Base-by-base conservation (phyloP, 306 rosid genomes). In the Castanospermum australe region DNA sequence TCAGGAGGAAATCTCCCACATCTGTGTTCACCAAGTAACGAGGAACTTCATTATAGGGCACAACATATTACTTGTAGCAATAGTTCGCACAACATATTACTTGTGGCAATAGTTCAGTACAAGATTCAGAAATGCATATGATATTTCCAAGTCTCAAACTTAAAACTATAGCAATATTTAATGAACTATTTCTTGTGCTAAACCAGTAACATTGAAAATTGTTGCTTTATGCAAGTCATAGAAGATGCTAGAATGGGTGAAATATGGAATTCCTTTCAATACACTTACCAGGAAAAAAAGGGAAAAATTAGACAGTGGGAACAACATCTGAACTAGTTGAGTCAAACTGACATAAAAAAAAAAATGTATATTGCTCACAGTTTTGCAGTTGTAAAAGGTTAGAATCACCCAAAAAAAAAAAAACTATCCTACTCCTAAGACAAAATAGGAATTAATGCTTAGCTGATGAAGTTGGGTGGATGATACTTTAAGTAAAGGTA, bases 1-100 rank as follows among this genome's bases (percentile, higher is more conserved):
- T 91, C 98, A 14, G 99, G 99, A 81, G 99, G 99, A 89, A 81
- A 95, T 88, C 99, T 91, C 78, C 98, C 99, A 79, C 99, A 95
- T 84, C 99, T 95, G 91, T 67, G 73, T 74, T 72, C 66, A 77
- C 54, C 78, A 82, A 81, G 67, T 47, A 79, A 68, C 18, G 15
- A 82, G 61, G 39, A 75, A 78, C 18, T 73, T 76, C 48, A 44
- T 75, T 71, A 38, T 57, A 21, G 5, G 15, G 60, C 51, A 73
- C 60, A 51, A 20, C 41, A 36, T 42, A 54, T 71, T 71, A 51
- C 60, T 41, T 22, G 8, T 14, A 45, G 74, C 74, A 35, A 28
- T 35, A 55, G 70, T 38, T 22, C 41, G 60, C 51, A 73, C 60
- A 51, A 20, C 41, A 36, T 42, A 54, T 71, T 71, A 51, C 60